Evolutionary conservation across 768 basidiomycete species (phyloP).

Genomic region (Candolleomyces aberdarensis): DNA sequence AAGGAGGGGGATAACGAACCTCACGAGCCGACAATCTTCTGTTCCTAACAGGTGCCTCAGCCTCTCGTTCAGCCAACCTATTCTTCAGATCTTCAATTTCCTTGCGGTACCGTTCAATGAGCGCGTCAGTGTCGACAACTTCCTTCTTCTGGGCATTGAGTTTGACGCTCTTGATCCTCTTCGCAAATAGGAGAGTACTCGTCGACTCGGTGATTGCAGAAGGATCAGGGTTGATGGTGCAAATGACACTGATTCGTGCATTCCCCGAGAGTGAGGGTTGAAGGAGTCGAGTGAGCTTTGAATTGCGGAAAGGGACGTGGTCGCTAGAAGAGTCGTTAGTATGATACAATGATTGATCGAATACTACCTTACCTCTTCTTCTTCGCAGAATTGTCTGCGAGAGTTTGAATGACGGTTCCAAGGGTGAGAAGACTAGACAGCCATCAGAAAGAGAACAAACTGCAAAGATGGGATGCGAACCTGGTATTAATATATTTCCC

Average conservation of each 20-base stretch:
- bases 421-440: conserved; percentile 76
- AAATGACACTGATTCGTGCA: conserved; percentile 93
- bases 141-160: conserved; percentile 91
- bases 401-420: conserved; percentile 87
- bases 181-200: conserved; percentile 89
- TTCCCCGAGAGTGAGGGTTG: conserved; percentile 95
- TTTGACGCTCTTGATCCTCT: conserved; percentile 87
- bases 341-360: background rate
- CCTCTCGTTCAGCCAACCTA: conserved; percentile 67
- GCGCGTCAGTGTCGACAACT: conserved; percentile 87
- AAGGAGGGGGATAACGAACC: conserved; percentile 24
- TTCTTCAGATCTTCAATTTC: conserved; percentile 89
- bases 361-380: conserved; percentile 55
- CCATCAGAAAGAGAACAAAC: conserved; percentile 7
- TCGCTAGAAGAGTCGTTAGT: conserved; percentile 42
- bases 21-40: conserved; percentile 52
- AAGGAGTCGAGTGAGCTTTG: conserved; percentile 90
- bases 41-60: conserved; percentile 50
- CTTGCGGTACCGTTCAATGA: conserved; percentile 90
- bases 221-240: conserved; percentile 88
- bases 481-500: conserved; percentile 96
- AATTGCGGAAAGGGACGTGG: conserved; percentile 94
- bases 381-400: conserved; percentile 83
- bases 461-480: conserved; percentile 26
- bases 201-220: conserved; percentile 79